Conservation (phyloP, 371 early-diverging fungal species). For the Mucor mucedo region DNA sequence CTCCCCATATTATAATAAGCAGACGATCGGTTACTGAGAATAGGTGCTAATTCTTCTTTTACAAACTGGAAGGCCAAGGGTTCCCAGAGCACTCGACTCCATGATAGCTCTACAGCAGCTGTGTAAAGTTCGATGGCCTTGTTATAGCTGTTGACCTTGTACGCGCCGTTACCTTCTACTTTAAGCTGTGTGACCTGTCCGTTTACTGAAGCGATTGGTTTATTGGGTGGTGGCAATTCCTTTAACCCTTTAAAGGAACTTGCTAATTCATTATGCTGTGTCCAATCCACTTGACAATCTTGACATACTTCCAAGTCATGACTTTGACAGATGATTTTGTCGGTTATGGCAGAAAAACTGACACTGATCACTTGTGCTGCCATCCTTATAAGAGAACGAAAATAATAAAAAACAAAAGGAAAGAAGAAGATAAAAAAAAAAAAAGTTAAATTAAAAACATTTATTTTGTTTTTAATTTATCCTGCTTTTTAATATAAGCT, state of each 20-base stretch:
- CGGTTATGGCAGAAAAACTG: conserved; percentile 5
- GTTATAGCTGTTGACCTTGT: conserved; percentile 62
- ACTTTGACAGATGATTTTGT: conserved; percentile 45
- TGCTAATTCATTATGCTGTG: conserved; percentile 54
- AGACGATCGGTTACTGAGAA: conserved; percentile 74
- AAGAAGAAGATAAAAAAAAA: background rate
- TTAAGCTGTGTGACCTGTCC: conserved; percentile 66
- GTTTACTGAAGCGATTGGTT: conserved; percentile 54
- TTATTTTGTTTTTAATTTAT: conserved; percentile 8
- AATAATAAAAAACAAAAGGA: background rate
- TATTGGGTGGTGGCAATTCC: conserved; percentile 69
- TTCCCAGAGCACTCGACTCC: conserved; percentile 77
- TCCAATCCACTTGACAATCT: conserved; percentile 51
- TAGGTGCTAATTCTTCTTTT: conserved; percentile 68
- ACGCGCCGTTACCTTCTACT: conserved; percentile 70
- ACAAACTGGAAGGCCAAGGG: conserved; percentile 59
- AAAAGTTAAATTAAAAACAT: background rate
- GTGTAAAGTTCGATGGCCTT: conserved; percentile 73
- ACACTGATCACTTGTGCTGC: background rate
- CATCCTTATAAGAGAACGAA: background rate
- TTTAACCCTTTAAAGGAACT: conserved; percentile 46
- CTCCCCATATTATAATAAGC: conserved; percentile 64
- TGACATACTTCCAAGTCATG: conserved; percentile 55
- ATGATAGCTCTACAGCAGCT: conserved; percentile 67
- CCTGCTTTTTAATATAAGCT: conserved; percentile 18